These are phyloP conservation scores for Boletus mariae DNA, from an alignment of 1,284 basidiomycete genomes.

Conservation along the genomic window DNA sequence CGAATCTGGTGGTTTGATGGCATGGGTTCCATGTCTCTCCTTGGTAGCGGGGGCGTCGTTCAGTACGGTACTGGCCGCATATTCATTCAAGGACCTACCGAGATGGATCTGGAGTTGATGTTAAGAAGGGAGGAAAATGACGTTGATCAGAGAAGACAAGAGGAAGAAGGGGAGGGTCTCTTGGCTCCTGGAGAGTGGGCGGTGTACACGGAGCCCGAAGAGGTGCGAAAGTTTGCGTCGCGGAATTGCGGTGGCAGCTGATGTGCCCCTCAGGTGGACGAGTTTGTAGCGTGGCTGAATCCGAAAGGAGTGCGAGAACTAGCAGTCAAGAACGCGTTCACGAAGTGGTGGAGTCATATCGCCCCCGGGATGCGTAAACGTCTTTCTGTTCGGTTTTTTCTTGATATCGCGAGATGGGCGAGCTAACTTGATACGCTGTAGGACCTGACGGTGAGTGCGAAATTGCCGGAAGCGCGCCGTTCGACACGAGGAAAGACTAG, in stretches of 20 bases:
- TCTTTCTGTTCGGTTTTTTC: conserved; percentile 50
- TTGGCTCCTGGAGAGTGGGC: conserved; percentile 84
- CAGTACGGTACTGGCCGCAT: conserved; percentile 86
- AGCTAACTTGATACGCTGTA: conserved; percentile 29
- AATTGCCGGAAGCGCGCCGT: conserved; percentile 71
- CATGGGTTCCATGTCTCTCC: conserved; percentile 77
- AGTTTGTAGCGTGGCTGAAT: conserved; percentile 87
- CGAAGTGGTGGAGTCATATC: conserved; percentile 85
- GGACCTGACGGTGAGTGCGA: conserved; percentile 66
- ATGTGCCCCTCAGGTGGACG: conserved; percentile 57
- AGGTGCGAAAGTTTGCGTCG: conserved; percentile 49
- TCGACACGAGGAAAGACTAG: conserved; percentile 65
- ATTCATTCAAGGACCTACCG: conserved; percentile 86
- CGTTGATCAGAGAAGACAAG: conserved; percentile 53
- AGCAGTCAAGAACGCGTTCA: conserved; percentile 74
- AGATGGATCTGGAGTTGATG: conserved; percentile 70
- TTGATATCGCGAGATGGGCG: background rate
- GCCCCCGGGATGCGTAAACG: conserved; percentile 78
- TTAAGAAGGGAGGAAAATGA: conserved; percentile 58
- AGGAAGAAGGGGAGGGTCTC: conserved; percentile 78
- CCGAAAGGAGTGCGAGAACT: conserved; percentile 86
- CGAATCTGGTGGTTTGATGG: conserved; percentile 99
- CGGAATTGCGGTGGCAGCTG: conserved; percentile 6
- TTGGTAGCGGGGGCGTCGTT: conserved; percentile 69
- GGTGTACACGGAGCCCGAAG: conserved; percentile 80